These are phyloP conservation scores for Penicillium goetzii DNA, from an alignment of 495 filamentous ascomycete species.

Conservation along the genomic window DNA sequence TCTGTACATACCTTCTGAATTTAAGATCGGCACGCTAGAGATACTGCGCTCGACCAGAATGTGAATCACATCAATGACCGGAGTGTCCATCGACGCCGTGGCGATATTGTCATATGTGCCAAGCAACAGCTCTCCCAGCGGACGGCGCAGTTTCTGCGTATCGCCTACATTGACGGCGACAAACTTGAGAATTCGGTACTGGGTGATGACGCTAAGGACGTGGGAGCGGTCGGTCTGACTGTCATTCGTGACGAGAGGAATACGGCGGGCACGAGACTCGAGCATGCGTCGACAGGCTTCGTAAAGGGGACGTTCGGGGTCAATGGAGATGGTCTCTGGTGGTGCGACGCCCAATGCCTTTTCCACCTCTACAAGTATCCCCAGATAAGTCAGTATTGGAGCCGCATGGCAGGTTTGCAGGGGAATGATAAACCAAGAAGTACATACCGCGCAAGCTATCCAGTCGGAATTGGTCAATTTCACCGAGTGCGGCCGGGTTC, in stretches of 20 bases:
- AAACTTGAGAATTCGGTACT: constrained; percentile 98
- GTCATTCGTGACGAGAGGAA: constrained; percentile 91
- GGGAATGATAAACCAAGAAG: background rate
- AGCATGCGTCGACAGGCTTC: constrained; percentile 96
- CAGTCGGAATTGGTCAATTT: constrained; percentile 92
- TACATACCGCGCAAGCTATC: constrained; percentile 83
- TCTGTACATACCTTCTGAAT: constrained; percentile 63
- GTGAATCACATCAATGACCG: constrained; percentile 95
- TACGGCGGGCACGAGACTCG: constrained; percentile 86
- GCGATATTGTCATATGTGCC: constrained; percentile 82
- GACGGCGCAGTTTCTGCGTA: constrained; percentile 86
- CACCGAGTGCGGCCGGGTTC: constrained; percentile 83
- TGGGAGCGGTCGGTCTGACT: constrained; percentile 91
- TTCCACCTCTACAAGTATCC: constrained; percentile 74
- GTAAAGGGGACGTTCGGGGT: constrained; percentile 86
- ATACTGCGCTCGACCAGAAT: constrained; percentile 90
- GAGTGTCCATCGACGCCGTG: constrained; percentile 87
- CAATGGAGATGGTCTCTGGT: constrained; percentile 93
- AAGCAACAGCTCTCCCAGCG: constrained; percentile 79
- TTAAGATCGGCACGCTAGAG: constrained; percentile 91
- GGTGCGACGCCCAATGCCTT: constrained; percentile 87
- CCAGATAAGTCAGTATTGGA: constrained; percentile 21
- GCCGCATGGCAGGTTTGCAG: background rate
- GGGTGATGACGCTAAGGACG: constrained; percentile 95
- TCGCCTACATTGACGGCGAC: constrained; percentile 95